Evolutionary conservation across 305 asterid genomes (phyloP), one percentile per base, ranked within the genome.

Genomic region (Plantago coronopus): DNA sequence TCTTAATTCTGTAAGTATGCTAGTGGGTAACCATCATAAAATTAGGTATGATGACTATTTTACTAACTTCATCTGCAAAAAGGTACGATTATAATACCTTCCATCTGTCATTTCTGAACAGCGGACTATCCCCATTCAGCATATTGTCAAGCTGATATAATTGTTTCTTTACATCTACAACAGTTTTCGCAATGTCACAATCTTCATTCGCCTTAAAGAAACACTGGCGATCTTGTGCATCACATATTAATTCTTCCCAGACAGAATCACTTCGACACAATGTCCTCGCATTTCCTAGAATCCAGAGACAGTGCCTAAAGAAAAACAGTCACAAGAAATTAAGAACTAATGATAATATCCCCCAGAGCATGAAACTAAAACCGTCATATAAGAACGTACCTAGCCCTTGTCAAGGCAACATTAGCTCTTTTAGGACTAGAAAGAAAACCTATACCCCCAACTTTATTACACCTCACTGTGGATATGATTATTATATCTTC

Each of bases 331-430:
- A n/a, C n/a, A n/a, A 71, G n/a, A 42, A 34, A 63, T 27, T 18
- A 25, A 44, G 20, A 44, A 61, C n/a, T n/a, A 54, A 13, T 14
- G 57, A 22, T 38, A 37, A 54, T 25, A 9, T 19, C 7, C 3
- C n/a, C 25, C 57, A 13, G 69, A 61, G 57, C 51, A 7, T 12
- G 58, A 59, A 48, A 49, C 21, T 27, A 21, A 2, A 14, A 50
- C 4, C 56, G 4, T n/a, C n/a, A n/a, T 37, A 3, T 3, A 19
- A 50, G 38, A 12, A 20, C 64, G 16, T 76, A 85, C 96, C 96
- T 80, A 65, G 96, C 95, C 70, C 96, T 75, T 14, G 95, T 88
- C 79, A 88, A 73, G 27, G 96, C 82, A 45, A 88, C 86, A 76
- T 83, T 88, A 22, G 85, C 73, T 72, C 90, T 73, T 69, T 67